Evolutionary conservation across 1,139 yeast species (phyloP).

Genomic region (Suhomyces wounanorum): DNA sequence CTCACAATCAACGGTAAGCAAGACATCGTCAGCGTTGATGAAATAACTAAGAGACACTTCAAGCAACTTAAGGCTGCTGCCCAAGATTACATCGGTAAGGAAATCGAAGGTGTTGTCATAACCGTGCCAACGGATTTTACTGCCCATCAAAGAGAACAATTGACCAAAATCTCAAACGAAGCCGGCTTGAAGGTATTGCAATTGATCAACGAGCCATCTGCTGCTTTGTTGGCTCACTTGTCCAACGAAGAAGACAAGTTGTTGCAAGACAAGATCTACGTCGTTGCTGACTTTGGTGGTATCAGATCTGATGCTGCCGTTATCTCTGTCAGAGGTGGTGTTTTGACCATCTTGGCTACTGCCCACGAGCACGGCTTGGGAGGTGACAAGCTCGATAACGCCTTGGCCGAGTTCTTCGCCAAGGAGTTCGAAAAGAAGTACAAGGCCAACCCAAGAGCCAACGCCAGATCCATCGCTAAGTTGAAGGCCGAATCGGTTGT

Average conservation of each 20-base stretch:
- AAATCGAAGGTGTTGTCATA: conserved; percentile 79
- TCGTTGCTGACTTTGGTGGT: conserved; percentile 97
- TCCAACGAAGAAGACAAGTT: conserved; percentile 55
- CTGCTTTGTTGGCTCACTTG: conserved; percentile 84
- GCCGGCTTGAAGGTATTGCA: conserved; percentile 85
- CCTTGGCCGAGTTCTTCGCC: conserved; percentile 80
- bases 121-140: conserved; percentile 91
- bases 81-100: conserved; percentile 84
- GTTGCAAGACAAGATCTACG: conserved; percentile 74
- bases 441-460: conserved; percentile 77
- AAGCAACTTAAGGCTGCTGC: conserved; percentile 85
- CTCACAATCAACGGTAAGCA: conserved; percentile 50
- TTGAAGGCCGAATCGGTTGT: conserved; percentile 80
- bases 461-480: conserved; percentile 86
- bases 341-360: conserved; percentile 85
- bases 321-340: conserved; percentile 89
- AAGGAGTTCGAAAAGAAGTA: conserved; percentile 91
- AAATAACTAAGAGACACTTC: conserved; percentile 83
- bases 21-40: conserved; percentile 63
- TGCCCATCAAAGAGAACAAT: conserved; percentile 67
- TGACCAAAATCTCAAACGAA: conserved; percentile 60
- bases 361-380: conserved; percentile 83
- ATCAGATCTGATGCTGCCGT: conserved; percentile 96
- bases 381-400: conserved; percentile 82
- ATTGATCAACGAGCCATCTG: conserved; percentile 88